Evolutionary conservation across 441 rosid genomes (phyloP).

Genomic region (Erysimum cheiri): DNA sequence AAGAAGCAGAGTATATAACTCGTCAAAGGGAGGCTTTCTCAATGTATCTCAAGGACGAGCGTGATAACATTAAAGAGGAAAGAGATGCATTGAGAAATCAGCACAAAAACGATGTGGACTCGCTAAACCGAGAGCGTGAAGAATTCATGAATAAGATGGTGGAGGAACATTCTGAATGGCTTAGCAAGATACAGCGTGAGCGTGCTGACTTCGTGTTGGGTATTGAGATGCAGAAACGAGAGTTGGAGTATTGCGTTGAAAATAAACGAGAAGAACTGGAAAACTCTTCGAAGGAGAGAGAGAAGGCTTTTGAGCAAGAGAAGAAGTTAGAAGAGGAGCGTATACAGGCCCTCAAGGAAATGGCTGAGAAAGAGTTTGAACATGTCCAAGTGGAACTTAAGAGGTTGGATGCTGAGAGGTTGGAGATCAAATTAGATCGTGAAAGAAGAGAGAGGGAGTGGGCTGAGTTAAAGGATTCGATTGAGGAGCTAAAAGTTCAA

Average conservation of each 20-base stretch:
- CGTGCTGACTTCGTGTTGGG: slow-evolving; percentile 79
- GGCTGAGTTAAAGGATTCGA: slow-evolving; percentile 69
- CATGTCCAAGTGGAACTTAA: slow-evolving; percentile 67
- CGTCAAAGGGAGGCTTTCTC: slow-evolving; percentile 70
- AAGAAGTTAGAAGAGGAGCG: slow-evolving; percentile 71
- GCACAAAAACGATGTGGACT: slow-evolving; percentile 65
- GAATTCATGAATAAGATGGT: slow-evolving; percentile 82
- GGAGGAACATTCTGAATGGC: slow-evolving; percentile 83
- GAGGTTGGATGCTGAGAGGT: slow-evolving; percentile 80
- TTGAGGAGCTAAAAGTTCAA: slow-evolving; percentile 85
- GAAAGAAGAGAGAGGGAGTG: slow-evolving; percentile 83
- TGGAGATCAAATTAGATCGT: slow-evolving; percentile 77
- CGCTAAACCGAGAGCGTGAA: slow-evolving; percentile 73
- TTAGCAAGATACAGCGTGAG: slow-evolving; percentile 83
- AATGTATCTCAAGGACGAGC: slow-evolving; percentile 81
- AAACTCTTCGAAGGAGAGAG: slow-evolving; percentile 63
- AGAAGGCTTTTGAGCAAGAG: slow-evolving; percentile 81
- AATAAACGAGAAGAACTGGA: slow-evolving; percentile 83
- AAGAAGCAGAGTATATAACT: slow-evolving; percentile 62
- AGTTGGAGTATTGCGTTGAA: slow-evolving; percentile 75
- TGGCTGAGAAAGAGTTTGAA: slow-evolving; percentile 67
- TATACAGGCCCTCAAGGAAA: slow-evolving; percentile 69
- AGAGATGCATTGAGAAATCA: slow-evolving; percentile 71
- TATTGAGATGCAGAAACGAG: slow-evolving; percentile 83
- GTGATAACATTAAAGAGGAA: slow-evolving; percentile 72